Base-by-base conservation (phyloP, 2,329 filamentous ascomycete genomes). In the Karstenula rhodostoma region DNA sequence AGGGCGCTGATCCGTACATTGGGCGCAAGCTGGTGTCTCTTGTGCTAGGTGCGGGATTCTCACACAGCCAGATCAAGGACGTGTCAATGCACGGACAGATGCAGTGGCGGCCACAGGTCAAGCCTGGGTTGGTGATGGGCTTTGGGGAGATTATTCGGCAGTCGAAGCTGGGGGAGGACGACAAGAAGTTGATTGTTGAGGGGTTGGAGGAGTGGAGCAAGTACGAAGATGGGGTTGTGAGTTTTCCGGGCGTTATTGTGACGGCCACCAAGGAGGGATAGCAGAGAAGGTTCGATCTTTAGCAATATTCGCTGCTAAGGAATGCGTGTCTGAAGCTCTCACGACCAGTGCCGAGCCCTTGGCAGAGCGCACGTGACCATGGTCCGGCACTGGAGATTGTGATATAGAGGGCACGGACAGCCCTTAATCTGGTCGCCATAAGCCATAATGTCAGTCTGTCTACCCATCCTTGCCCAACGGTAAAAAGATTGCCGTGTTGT, bases 81-180 rank as follows among this genome's bases (percentile, higher is more conserved):
- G 49, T 52, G 33, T 52, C 49, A 4, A 52, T 52, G 49, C 25
- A 35, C 17, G 49, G 33, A 2, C 49, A 52, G 49, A 52, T 52
- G 33, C 49, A 52, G 33, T 52, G 49, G 49, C 49, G 49, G 23
- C 33, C 49, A 27, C 49, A 52, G 33, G 49, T 52, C 33, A 52
- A 52, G 23, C 33, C 49, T 15, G 49, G 49, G 3, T 8, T 52
- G 33, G 49, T 42, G 22, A 42, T 29, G 49, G 33, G 49, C 2
- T 40, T 52, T 32, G 49, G 49, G 12, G 33, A 52, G 33, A 52
- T 52, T 17, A 25, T 52, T 7, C 23, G 33, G 22, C 33, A 37
- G 12, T 32, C 49, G 12, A 33, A 29, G 33, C 22, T 52, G 12
- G 49, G 19, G 12, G 33, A 42, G 12, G 49, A 13, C 7, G 49